A percentile compares a stretch with the other conserved stretches of the same genome.
phyloP scores from a whole-genome alignment of 2,329 filamentous ascomycete species.

The Hymenoscyphus albidus region DNA sequence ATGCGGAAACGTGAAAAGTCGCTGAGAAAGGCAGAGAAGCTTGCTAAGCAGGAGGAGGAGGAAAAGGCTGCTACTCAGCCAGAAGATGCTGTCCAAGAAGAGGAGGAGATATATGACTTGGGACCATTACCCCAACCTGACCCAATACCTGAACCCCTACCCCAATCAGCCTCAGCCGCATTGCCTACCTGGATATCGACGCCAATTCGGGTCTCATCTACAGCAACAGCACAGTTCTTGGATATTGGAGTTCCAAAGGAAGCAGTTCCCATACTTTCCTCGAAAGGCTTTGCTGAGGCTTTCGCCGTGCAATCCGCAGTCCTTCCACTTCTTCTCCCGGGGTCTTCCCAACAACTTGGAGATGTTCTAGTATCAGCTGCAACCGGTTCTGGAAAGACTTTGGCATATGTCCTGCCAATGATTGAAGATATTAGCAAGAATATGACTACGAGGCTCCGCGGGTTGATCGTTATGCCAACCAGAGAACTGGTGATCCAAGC shows the following conservation, averaged over 20 bases:
- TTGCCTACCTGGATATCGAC: constrained; percentile 77
- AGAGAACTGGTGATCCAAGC: constrained; percentile 87
- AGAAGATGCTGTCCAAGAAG: constrained; percentile 33
- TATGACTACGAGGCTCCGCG: constrained; percentile 64
- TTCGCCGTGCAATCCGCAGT: constrained; percentile 78
- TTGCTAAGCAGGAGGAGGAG: constrained; percentile 34
- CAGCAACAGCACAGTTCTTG: constrained; percentile 57
- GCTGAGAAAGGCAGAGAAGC: constrained; percentile 45
- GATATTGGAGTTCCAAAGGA: constrained; percentile 60
- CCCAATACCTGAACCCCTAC: constrained; percentile 52
- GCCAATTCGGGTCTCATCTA: constrained; percentile 64
- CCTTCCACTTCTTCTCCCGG: constrained; percentile 73
- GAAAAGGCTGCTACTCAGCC: constrained; percentile 33
- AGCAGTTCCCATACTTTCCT: constrained; percentile 57
- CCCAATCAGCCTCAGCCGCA: constrained; percentile 68
- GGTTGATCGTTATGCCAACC: constrained; percentile 84
- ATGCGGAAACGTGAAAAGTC: constrained; percentile 55
- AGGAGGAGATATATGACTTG: constrained; percentile 61
- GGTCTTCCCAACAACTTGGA: constrained; percentile 56
- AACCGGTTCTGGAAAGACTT: constrained; percentile 92
- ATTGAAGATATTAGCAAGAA: constrained; percentile 68
- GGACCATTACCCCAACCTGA: constrained; percentile 78
- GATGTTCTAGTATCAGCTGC: constrained; percentile 89
- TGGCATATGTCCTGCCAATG: constrained; percentile 86
- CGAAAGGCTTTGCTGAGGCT: constrained; percentile 66